Percentiles rank a stretch among this genome's conserved stretches.
These are phyloP conservation scores for Lecanicillium sp. DNA, from an alignment of 2,329 filamentous ascomycete genomes.

Conservation along the genomic window DNA sequence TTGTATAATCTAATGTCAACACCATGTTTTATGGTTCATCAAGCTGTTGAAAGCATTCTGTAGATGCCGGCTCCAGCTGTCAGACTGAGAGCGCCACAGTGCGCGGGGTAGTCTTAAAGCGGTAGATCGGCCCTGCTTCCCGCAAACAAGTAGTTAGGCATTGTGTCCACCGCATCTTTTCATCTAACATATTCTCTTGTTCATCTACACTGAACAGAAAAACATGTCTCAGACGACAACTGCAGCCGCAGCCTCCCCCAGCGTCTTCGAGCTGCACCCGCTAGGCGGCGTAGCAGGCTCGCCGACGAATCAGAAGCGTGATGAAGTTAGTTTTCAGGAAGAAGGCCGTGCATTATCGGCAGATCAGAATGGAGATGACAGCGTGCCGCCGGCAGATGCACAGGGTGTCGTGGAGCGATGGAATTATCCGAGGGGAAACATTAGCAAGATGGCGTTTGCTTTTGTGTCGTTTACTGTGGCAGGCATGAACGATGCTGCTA, in stretches of 20 bases:
- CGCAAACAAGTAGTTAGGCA: too few relatives aligned
- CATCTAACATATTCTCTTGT: not conserved
- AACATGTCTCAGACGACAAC: slow-evolving; percentile 9
- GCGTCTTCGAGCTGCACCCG: slow-evolving; percentile 2
- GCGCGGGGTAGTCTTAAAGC: too few relatives aligned
- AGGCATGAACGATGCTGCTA: slow-evolving; percentile 57
- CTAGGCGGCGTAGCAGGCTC: not conserved
- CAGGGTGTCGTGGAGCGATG: slow-evolving; percentile 26
- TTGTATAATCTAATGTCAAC: too few relatives aligned
- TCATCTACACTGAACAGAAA: not conserved
- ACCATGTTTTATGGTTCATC: not conserved
- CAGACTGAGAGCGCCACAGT: not conserved
- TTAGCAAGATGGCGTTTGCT: slow-evolving; percentile 31
- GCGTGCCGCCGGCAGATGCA: slow-evolving; percentile 22
- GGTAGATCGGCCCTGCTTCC: too few relatives aligned
- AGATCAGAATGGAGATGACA: not conserved
- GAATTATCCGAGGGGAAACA: slow-evolving; percentile 31
- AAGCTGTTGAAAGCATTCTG: not conserved
- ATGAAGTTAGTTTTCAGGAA: not conserved
- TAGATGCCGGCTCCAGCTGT: too few relatives aligned
- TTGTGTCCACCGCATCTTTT: too few relatives aligned
- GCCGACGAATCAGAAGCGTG: not conserved
- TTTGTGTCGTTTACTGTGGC: slow-evolving; percentile 56
- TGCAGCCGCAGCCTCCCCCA: not conserved
- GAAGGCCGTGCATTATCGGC: not conserved